Percentiles rank a stretch among this genome's conserved stretches.
Evolutionary conservation across 345 rosid species (phyloP).

Genomic region (Dovyalis caffra): DNA sequence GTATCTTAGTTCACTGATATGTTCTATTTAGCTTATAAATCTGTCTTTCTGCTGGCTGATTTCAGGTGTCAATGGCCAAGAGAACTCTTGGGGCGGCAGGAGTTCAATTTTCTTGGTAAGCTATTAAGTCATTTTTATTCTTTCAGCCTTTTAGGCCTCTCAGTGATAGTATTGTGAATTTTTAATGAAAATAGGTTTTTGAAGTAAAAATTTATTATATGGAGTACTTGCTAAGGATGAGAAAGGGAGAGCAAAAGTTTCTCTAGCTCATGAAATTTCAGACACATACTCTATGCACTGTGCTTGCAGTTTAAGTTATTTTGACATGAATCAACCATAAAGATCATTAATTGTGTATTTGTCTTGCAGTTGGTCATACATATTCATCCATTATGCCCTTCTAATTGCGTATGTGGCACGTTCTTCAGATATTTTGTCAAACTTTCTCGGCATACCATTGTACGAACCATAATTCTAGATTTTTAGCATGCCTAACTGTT

Average conservation of each 20-base stretch:
- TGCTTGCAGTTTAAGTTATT: not conserved
- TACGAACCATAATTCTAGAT: slow-evolving; percentile 32
- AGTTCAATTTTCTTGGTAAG: slow-evolving; percentile 87
- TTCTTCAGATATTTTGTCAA: slow-evolving; percentile 81
- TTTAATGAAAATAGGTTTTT: not conserved
- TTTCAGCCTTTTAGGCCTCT: not conserved
- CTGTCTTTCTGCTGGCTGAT: slow-evolving; percentile 9
- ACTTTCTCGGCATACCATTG: slow-evolving; percentile 76
- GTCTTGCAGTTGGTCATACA: slow-evolving; percentile 85
- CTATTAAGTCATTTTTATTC: slow-evolving; percentile 5
- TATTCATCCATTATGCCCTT: slow-evolving; percentile 86
- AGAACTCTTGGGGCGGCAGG: slow-evolving; percentile 80
- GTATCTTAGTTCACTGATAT: not conserved
- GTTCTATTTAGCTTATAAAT: not conserved
- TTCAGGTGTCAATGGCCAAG: slow-evolving; percentile 92
- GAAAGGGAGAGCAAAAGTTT: no score
- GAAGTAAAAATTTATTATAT: not conserved
- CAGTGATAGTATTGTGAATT: not conserved
- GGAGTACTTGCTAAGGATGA: no score
- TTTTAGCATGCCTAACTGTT: not conserved
- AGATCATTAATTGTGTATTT: slow-evolving; percentile 13
- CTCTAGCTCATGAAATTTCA: not conserved
- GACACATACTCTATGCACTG: not conserved
- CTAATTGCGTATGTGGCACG: slow-evolving; percentile 93
- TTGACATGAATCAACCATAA: not conserved